Evolutionary conservation across 1,139 yeast species (phyloP).

Genomic region (Schizosaccharomyces versatilis): DNA sequence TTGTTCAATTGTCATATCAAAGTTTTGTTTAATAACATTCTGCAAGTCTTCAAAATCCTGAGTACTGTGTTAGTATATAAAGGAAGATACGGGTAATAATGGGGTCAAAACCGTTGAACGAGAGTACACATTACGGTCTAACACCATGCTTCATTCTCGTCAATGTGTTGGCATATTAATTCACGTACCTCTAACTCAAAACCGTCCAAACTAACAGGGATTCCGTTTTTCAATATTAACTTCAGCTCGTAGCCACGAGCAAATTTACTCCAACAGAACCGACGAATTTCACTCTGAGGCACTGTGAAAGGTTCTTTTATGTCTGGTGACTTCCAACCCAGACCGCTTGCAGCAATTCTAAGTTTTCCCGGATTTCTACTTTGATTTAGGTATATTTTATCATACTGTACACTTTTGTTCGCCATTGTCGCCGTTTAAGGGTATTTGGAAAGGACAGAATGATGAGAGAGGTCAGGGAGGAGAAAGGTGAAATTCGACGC

Average conservation of each 20-base stretch:
- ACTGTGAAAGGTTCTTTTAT: conserved; percentile 47
- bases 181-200: conserved; percentile 36
- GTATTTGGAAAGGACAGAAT: too few species aligned
- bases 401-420: conserved; percentile 33
- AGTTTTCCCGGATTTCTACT: conserved; percentile 67
- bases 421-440: neutral
- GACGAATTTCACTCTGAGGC: conserved; percentile 61
- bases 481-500: too few species aligned
- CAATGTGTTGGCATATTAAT: too few species aligned
- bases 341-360: conserved; percentile 83
- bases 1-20: conserved; percentile 49
- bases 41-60: conserved; percentile 54
- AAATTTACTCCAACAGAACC: conserved; percentile 82
- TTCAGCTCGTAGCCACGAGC: conserved; percentile 77
- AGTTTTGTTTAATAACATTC: conserved; percentile 61
- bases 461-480: too few species aligned
- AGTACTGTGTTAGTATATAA: neutral
- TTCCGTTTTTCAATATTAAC: conserved; percentile 69
- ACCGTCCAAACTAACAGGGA: conserved; percentile 76
- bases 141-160: too few species aligned
- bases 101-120: too few species aligned
- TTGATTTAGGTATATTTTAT: conserved; percentile 70
- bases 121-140: too few species aligned
- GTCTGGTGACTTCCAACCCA: conserved; percentile 59
- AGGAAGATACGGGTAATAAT: too few species aligned